Evolutionary conservation across 2,329 filamentous ascomycete genomes (phyloP).

Genomic region (Trichoderma sp.): DNA sequence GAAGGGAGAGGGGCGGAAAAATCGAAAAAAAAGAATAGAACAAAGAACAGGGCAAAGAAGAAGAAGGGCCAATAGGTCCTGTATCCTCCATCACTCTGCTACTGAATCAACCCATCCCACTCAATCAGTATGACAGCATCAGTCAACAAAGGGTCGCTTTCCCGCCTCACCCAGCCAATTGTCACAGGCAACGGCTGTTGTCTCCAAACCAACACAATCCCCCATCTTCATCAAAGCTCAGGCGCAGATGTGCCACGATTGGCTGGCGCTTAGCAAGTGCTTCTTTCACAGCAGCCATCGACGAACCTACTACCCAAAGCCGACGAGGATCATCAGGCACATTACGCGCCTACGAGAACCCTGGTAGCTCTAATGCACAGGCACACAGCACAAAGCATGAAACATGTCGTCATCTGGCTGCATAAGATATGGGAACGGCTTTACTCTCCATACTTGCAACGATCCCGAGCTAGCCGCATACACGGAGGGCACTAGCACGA

Average conservation of each 20-base stretch:
- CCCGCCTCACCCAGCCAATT: background rate
- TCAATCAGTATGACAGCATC: background rate
- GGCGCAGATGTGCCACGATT: background rate
- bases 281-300: background rate
- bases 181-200: background rate
- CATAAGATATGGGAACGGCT: background rate
- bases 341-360: background rate
- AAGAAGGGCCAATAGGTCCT: background rate
- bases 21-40: background rate
- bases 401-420: background rate
- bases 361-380: background rate
- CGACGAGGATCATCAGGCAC: conserved; percentile 11
- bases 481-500: background rate
- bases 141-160: background rate
- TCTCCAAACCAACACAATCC: background rate
- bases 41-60: background rate
- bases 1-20: background rate
- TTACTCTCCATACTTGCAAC: background rate
- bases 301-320: conserved; percentile 1
- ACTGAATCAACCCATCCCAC: background rate
- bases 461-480: background rate
- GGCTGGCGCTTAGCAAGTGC: background rate
- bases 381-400: background rate
- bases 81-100: background rate
- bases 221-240: background rate